Conservation (phyloP, 495 filamentous ascomycete species). For the Annulohypoxylon maeteangense region DNA sequence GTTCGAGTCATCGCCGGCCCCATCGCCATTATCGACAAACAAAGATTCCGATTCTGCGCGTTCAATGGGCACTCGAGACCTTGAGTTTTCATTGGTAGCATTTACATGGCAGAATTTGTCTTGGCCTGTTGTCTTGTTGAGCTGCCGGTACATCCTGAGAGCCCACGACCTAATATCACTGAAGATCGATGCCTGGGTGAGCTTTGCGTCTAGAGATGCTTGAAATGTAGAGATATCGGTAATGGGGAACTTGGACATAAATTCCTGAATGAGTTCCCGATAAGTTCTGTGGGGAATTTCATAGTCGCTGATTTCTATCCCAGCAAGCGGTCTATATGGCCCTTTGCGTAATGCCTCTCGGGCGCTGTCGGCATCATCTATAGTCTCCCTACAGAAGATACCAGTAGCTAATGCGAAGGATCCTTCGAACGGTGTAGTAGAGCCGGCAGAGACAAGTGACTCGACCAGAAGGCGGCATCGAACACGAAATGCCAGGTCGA, state of each 20-base stretch:
- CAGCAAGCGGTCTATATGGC: conserved; percentile 33
- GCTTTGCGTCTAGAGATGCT: conserved; percentile 17
- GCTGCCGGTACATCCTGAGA: conserved; percentile 22
- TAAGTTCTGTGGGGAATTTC: neutral
- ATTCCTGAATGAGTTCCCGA: conserved; percentile 13
- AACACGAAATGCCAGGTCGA: conserved; percentile 36
- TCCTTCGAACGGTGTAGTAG: conserved; percentile 14
- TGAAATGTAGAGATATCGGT: conserved; percentile 9
- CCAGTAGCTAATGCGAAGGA: conserved; percentile 10
- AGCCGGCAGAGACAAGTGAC: conserved; percentile 7
- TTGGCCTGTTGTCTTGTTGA: conserved; percentile 2
- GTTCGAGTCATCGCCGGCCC: conserved; percentile 20
- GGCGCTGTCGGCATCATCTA: conserved; percentile 1
- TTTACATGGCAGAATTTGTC: neutral
- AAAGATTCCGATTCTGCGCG: conserved; percentile 23
- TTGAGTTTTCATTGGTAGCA: neutral
- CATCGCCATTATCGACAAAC: conserved; percentile 19
- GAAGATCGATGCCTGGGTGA: conserved; percentile 25
- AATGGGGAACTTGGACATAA: conserved; percentile 14
- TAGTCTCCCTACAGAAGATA: conserved; percentile 34
- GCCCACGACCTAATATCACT: conserved; percentile 37
- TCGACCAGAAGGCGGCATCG: conserved; percentile 34
- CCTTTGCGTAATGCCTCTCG: conserved; percentile 21
- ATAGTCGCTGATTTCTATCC: conserved; percentile 18
- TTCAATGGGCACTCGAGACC: neutral